A percentile compares a stretch with the other conserved stretches of the same genome.
phyloP scores from a whole-genome alignment of 176 grass and related monocot genomes.

The Chloris gayana region DNA sequence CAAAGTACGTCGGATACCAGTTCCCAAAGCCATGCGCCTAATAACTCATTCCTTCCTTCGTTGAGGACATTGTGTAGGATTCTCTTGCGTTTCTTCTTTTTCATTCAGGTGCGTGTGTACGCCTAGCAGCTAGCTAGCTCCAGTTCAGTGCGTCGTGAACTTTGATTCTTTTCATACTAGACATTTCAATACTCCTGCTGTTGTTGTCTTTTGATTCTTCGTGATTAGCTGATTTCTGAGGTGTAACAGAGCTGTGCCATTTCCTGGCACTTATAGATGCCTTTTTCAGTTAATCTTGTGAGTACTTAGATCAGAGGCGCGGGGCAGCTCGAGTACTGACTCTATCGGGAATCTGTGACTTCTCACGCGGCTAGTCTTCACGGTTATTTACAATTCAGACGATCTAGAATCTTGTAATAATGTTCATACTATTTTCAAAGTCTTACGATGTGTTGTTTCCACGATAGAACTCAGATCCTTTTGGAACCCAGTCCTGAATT shows the following conservation, averaged over 20 bases:
- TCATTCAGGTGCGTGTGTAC: neutral
- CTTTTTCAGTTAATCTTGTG: neutral
- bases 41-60: neutral
- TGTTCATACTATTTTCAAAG: neutral
- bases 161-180: conserved; percentile 22
- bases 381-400: too few relatives aligned
- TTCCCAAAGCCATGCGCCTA: conserved; percentile 59
- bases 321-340: too few relatives aligned
- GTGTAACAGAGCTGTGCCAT: conserved; percentile 27
- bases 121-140: conserved; percentile 14
- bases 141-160: neutral
- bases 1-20: conserved; percentile 51
- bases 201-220: neutral
- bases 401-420: too few relatives aligned
- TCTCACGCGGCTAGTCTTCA: too few relatives aligned
- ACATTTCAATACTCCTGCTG: neutral
- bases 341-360: too few relatives aligned
- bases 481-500: neutral
- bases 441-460: neutral
- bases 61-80: too few relatives aligned
- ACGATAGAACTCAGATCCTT: neutral
- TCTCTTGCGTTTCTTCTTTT: neutral
- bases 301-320: too few relatives aligned
- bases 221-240: neutral
- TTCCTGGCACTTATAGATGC: conserved; percentile 3